Conservation (phyloP, 306 rosid species). For the Cucurbita moschata region DNA sequence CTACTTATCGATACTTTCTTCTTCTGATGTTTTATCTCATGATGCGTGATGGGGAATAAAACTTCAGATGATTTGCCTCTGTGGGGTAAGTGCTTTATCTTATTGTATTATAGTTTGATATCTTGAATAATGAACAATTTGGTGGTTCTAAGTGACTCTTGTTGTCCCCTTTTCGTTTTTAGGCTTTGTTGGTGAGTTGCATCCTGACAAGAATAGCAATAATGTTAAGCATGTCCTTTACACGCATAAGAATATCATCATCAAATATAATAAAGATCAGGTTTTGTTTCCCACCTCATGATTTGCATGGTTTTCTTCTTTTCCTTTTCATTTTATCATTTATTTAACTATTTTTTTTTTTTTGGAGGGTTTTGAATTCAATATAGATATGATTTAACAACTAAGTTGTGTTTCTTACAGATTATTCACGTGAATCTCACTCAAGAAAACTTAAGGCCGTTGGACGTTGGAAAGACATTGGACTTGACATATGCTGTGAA, state of each 20-base stretch:
- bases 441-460: constrained; percentile 64
- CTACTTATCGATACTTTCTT: constrained; percentile 20
- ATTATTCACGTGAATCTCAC: constrained; percentile 89
- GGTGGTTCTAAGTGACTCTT: constrained; percentile 2
- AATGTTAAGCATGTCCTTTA: constrained; percentile 71
- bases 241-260: constrained; percentile 62
- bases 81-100: constrained; percentile 59
- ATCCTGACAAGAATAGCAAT: constrained; percentile 66
- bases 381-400: constrained; percentile 1
- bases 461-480: constrained; percentile 47
- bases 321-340: not conserved
- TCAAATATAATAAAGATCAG: constrained; percentile 91
- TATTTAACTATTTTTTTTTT: not conserved
- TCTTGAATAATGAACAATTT: not conserved
- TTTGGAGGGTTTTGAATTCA: not conserved
- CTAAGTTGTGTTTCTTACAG: constrained; percentile 26
- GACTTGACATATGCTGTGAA: constrained; percentile 85
- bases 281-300: constrained; percentile 17
- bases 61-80: constrained; percentile 91
- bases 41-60: constrained; percentile 25
- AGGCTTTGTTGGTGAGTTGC: constrained; percentile 90
- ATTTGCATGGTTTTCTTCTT: not conserved
- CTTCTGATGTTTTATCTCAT: constrained; percentile 18
- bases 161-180: constrained; percentile 8
- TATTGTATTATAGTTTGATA: not conserved